phyloP scores from a whole-genome alignment of 2,329 filamentous ascomycete genomes.

The Arthrobotrys pseudoclavata region DNA sequence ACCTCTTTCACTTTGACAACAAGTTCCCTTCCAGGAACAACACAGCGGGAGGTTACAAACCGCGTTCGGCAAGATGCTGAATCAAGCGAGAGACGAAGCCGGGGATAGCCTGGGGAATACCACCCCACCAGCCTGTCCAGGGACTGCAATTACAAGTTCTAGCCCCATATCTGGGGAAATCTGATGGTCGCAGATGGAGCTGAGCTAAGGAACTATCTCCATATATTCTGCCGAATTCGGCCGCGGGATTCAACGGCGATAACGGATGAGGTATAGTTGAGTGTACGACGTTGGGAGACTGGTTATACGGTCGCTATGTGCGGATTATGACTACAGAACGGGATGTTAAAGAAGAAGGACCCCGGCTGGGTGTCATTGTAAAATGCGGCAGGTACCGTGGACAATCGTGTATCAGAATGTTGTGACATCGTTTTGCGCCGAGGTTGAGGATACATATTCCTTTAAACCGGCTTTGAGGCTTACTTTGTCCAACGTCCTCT shows the following conservation, averaged over 20 bases:
- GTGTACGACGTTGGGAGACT: background rate
- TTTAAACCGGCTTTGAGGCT: background rate
- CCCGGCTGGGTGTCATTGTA: background rate
- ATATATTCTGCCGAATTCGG: constrained; percentile 36
- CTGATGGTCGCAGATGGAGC: background rate
- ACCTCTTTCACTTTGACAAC: too few species aligned
- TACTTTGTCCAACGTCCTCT: background rate
- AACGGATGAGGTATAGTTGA: background rate
- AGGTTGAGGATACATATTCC: background rate
- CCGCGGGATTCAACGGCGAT: constrained; percentile 12
- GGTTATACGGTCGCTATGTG: background rate
- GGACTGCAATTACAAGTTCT: background rate
- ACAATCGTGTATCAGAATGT: background rate
- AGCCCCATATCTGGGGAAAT: background rate
- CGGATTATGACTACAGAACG: too few species aligned
- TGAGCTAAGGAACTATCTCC: background rate
- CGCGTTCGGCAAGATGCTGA: constrained; percentile 38
- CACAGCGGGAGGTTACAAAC: constrained; percentile 7
- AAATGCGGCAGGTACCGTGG: background rate
- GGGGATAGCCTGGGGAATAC: background rate
- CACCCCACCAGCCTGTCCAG: background rate
- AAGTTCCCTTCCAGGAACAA: too few species aligned
- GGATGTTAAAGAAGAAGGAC: background rate
- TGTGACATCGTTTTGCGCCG: background rate
- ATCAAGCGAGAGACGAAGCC: constrained; percentile 6